These are phyloP conservation scores for Saturnispora dispora DNA, from an alignment of 805 yeast species.

Conservation along the genomic window DNA sequence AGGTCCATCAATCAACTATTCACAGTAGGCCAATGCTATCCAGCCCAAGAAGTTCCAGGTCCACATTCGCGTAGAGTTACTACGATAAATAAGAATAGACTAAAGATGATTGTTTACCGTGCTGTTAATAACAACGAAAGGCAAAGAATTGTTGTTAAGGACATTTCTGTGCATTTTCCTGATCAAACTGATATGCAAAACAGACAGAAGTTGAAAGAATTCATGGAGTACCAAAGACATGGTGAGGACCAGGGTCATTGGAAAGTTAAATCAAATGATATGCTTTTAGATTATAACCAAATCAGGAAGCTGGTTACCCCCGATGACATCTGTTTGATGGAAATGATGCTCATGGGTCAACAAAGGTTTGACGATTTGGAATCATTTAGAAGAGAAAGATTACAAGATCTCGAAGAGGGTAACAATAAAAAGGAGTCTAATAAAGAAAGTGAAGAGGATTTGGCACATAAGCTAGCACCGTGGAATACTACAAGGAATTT, in stretches of 20 bases:
- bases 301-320: constrained; percentile 81
- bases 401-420: constrained; percentile 16
- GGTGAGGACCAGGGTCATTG: constrained; percentile 94
- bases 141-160: constrained; percentile 73
- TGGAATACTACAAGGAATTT: constrained; percentile 94
- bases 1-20: constrained; percentile 64
- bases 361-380: constrained; percentile 78
- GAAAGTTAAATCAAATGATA: constrained; percentile 69
- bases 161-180: constrained; percentile 86
- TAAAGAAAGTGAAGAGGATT: constrained; percentile 42
- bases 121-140: constrained; percentile 68
- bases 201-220: constrained; percentile 89
- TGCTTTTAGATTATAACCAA: constrained; percentile 66
- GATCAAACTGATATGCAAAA: constrained; percentile 97
- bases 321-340: constrained; percentile 80
- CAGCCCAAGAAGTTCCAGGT: constrained; percentile 92
- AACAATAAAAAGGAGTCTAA: constrained; percentile 19
- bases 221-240: constrained; percentile 92
- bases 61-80: constrained; percentile 96
- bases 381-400: constrained; percentile 36
- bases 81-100: constrained; percentile 79
- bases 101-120: constrained; percentile 89
- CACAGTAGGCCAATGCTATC: constrained; percentile 86
- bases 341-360: constrained; percentile 91
- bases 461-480: constrained; percentile 82